Evolutionary conservation across 1,284 basidiomycete genomes (phyloP).

Genomic region (Sanguinoderma infundibulare): DNA sequence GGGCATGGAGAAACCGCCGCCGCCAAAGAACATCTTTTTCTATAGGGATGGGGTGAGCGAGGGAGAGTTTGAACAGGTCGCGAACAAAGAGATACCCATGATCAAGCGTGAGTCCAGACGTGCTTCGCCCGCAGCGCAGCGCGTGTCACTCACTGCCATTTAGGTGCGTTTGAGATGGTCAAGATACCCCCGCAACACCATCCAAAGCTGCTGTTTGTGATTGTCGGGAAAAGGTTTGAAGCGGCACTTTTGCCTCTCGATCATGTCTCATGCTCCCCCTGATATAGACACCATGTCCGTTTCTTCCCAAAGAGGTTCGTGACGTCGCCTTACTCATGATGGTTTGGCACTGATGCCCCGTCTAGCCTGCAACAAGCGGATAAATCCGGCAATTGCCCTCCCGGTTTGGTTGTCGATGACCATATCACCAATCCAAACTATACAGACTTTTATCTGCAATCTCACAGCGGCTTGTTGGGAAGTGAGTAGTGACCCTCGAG

Average conservation of each 20-base stretch:
- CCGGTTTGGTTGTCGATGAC: conserved; percentile 54
- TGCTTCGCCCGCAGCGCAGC: no score
- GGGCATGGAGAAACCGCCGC: background rate
- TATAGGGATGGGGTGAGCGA: conserved; percentile 72
- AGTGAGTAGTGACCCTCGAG: conserved; percentile 27
- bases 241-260: background rate
- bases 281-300: conserved; percentile 50
- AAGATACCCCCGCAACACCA: conserved; percentile 18
- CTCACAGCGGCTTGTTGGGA: conserved; percentile 46
- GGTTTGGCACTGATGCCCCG: background rate
- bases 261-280: background rate
- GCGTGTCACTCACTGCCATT: background rate
- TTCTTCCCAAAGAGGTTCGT: conserved; percentile 45
- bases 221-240: conserved; percentile 58
- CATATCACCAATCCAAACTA: conserved; percentile 47
- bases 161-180: conserved; percentile 13
- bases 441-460: conserved; percentile 62
- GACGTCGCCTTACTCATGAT: background rate
- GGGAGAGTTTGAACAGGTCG: conserved; percentile 56
- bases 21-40: conserved; percentile 47
- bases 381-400: conserved; percentile 49
- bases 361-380: conserved; percentile 27
- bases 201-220: conserved; percentile 45
- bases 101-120: conserved; percentile 47
- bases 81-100: conserved; percentile 45